Evolutionary conservation across 352 stramenopile genomes (phyloP).

Genomic region (Globisporangium nagaii): DNA sequence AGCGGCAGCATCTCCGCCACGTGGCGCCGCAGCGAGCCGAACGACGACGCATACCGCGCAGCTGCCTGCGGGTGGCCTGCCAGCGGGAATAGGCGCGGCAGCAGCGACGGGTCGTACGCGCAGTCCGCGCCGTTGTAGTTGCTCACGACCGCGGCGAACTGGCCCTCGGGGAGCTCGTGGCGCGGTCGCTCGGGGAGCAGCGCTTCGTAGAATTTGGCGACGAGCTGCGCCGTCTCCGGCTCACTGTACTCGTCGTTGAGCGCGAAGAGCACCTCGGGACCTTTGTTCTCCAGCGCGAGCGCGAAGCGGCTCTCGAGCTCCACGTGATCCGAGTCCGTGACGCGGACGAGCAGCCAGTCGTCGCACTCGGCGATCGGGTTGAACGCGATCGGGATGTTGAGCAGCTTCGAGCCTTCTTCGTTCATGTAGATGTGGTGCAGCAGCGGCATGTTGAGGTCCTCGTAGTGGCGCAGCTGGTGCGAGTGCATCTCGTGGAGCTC

Average conservation of each 20-base stretch:
- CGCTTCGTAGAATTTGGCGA: slow-evolving; percentile 52
- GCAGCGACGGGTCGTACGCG: slow-evolving; percentile 30
- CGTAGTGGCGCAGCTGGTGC: slow-evolving; percentile 56
- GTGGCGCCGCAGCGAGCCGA: slow-evolving; percentile 17
- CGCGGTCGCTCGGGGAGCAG: slow-evolving; percentile 45
- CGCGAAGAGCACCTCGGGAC: slow-evolving; percentile 55
- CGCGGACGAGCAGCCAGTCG: slow-evolving; percentile 72
- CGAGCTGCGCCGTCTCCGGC: slow-evolving; percentile 41
- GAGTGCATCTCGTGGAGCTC: slow-evolving; percentile 46
- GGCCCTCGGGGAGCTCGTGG: slow-evolving; percentile 57
- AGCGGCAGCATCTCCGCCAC: background rate
- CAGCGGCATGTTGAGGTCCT: slow-evolving; percentile 69
- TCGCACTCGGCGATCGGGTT: slow-evolving; percentile 67
- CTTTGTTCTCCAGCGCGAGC: slow-evolving; percentile 36
- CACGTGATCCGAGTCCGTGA: slow-evolving; percentile 50
- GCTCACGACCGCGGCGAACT: slow-evolving; percentile 46
- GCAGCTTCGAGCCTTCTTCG: slow-evolving; percentile 53
- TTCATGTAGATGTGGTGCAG: slow-evolving; percentile 83
- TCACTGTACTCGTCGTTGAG: slow-evolving; percentile 80
- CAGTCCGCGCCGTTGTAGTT: slow-evolving; percentile 73
- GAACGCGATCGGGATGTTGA: slow-evolving; percentile 62
- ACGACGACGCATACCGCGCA: slow-evolving; percentile 10
- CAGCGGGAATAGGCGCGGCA: background rate
- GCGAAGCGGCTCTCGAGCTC: slow-evolving; percentile 24
- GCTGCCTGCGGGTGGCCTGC: background rate